Conservation (phyloP, 139 green algal species). For the Eudorina sp. region DNA sequence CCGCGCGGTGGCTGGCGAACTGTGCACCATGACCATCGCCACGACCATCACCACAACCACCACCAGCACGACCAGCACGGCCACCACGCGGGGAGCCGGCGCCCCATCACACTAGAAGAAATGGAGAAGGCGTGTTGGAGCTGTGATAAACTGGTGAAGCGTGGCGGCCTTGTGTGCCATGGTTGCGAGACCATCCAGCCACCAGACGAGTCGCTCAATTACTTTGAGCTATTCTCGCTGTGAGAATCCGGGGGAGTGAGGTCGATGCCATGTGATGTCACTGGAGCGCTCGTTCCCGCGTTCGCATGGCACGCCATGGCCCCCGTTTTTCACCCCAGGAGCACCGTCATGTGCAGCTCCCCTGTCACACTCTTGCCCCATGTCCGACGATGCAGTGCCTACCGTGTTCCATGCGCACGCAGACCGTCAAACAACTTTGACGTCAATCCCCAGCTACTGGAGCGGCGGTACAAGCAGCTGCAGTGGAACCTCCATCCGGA, state of each 20-base stretch:
- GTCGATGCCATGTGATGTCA: too few species aligned
- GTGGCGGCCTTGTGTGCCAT: conserved; percentile 62
- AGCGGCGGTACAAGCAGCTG: conserved; percentile 74
- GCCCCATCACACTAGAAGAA: conserved; percentile 37
- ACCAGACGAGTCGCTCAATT: conserved; percentile 58
- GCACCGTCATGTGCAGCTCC: too few species aligned
- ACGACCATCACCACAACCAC: neutral
- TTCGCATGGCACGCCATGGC: too few species aligned
- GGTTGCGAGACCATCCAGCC: conserved; percentile 70
- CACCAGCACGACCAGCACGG: neutral
- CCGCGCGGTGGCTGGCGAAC: neutral
- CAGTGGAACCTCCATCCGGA: conserved; percentile 81
- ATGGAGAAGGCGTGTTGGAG: conserved; percentile 61
- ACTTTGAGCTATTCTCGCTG: conserved; percentile 68
- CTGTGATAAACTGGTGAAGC: conserved; percentile 58
- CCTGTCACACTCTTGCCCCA: too few species aligned
- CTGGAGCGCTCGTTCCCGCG: too few species aligned
- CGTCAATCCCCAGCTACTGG: conserved; percentile 66
- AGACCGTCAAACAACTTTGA: conserved; percentile 65
- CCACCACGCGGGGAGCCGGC: neutral
- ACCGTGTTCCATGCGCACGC: too few species aligned
- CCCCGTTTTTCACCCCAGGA: too few species aligned
- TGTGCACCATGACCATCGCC: neutral
- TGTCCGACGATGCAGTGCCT: too few species aligned
- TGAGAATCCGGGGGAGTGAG: too few species aligned